Percentiles rank a stretch among this genome's conserved stretches.
Conservation (phyloP, 2,329 filamentous ascomycete species). For the Magnaporthales sp. region DNA sequence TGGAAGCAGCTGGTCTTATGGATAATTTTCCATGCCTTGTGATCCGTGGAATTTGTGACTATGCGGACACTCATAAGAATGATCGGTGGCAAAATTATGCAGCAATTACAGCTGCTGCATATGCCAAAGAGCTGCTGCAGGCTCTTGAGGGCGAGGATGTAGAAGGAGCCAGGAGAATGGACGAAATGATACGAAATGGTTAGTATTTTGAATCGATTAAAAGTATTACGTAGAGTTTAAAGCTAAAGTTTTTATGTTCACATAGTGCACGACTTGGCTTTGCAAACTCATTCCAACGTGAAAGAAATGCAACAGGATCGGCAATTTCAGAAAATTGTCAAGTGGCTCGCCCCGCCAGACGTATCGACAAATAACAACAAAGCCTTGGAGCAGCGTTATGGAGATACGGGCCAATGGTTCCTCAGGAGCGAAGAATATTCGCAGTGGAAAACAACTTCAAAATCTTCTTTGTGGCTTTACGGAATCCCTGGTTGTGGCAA, state of each 20-base stretch:
- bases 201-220: not conserved
- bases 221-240: not conserved
- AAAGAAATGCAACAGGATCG: not conserved
- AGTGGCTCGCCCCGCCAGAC: not conserved
- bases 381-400: not conserved
- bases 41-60: not conserved
- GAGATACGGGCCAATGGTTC: not conserved
- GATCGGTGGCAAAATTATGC: not conserved
- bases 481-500: not conserved
- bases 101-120: not conserved
- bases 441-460: not conserved
- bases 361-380: not conserved
- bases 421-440: not conserved
- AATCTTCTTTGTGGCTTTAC: not conserved
- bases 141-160: not conserved
- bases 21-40: not conserved
- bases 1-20: not conserved
- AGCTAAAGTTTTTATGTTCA: not conserved
- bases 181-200: not conserved
- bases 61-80: not conserved
- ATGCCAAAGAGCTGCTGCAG: not conserved
- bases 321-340: not conserved
- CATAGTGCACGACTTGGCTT: not conserved
- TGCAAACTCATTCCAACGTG: not conserved
- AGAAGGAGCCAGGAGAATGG: not conserved